phyloP scores from a whole-genome alignment of 108 stramenopile genomes.

The Skeletonema menzelii region DNA sequence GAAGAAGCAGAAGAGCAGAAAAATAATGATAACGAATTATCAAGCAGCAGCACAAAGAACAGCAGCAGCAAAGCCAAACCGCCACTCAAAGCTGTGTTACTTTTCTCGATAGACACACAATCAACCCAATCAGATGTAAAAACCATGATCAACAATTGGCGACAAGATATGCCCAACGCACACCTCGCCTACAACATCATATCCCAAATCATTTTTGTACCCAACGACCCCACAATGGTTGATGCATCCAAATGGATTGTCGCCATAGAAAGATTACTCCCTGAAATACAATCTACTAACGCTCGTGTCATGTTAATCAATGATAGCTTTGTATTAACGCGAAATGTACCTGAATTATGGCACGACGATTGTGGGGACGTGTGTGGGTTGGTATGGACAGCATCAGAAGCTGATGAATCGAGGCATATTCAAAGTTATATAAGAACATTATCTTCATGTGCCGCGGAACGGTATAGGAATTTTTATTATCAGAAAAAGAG shows the following conservation, averaged over 20 bases:
- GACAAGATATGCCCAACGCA: not conserved
- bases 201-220: conserved; percentile 13
- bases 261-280: conserved; percentile 13
- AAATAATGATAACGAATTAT: not conserved
- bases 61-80: not conserved
- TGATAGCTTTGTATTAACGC: conserved; percentile 29
- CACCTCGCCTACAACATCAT: not conserved
- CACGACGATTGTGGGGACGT: conserved; percentile 12
- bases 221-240: conserved; percentile 32
- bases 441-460: conserved; percentile 22
- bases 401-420: not conserved
- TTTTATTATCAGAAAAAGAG: conserved; percentile 3
- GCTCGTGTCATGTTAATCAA: conserved; percentile 38
- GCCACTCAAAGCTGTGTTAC: conserved; percentile 22
- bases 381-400: conserved; percentile 43
- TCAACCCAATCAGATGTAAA: not conserved
- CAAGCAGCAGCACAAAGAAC: conserved; percentile 1
- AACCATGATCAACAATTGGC: conserved; percentile 17
- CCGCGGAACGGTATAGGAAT: conserved; percentile 3
- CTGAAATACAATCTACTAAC: conserved; percentile 7
- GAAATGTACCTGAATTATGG: conserved; percentile 26
- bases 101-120: conserved; percentile 25
- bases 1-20: not conserved
- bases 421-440: conserved; percentile 39
- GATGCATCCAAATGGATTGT: conserved; percentile 38